Base-by-base conservation (phyloP, 257 asterid species). In the Primulina huaijiensis region DNA sequence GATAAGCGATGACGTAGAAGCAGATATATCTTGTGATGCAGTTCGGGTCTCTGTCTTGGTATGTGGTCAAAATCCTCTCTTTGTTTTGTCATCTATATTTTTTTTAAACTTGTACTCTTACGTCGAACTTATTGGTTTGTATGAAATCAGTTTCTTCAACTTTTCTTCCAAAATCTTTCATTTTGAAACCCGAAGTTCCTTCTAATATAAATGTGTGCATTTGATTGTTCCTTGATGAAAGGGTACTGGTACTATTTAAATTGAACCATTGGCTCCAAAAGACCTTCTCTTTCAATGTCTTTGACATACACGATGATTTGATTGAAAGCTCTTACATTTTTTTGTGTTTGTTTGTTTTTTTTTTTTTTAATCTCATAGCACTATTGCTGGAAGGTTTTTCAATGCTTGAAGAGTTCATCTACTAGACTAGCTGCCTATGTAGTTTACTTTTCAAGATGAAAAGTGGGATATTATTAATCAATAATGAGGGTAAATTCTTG, bases 11-110 rank as follows among this genome's bases (percentile, higher is more conserved):
- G 94, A 79, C 57, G 62, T 79, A 25, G 87, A 78, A 71, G 78
- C 81, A 70, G 89, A 82, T 16, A 74, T 78, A 71, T 84, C 96
- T 69, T 93, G 96, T 82, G 99, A 93, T 83, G 99, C 99, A 64
- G 97, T 93, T 78, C 99, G 99, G 68, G 99, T 93, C 71, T 93
- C 99, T 56, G 92, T 88, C 81, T 82, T 93, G 97, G 99, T 93
- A 93, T 69, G 73, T 30, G 27, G 58, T 46, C 38, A n/a, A 34
- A 59, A 68, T 70, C 67, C 37, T 76, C 71, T 33, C 68, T 76
- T 66, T 72, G 37, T 72, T 60, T 67, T 50, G 25, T 66, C 61
- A 37, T 72, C 72, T 11, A 12, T 17, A 61, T 8, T 12, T 52
- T 52, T 27, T 29, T 23, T 2, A 34, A 25, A 43, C 37, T 27